phyloP scores from a whole-genome alignment of 2,329 filamentous ascomycete genomes.

The Pyricularia pennisetigena region DNA sequence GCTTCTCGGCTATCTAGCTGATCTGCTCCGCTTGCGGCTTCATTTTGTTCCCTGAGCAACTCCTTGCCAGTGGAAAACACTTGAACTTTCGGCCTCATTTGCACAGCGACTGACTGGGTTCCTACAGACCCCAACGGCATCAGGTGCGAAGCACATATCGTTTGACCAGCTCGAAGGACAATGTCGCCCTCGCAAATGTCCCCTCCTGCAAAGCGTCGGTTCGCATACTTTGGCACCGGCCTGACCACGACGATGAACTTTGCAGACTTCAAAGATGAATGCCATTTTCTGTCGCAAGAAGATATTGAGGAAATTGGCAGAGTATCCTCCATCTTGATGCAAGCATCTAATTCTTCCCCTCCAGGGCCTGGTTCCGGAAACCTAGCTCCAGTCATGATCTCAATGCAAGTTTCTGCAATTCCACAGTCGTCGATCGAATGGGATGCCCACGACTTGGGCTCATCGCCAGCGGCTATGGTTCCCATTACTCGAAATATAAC shows the following conservation, averaged over 20 bases:
- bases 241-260: background rate
- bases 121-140: background rate
- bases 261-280: background rate
- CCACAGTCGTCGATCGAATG: background rate
- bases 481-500: background rate
- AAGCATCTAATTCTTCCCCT: slow-evolving; percentile 6
- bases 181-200: background rate
- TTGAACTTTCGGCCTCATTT: background rate
- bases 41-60: background rate
- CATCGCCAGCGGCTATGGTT: background rate
- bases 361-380: slow-evolving; percentile 11
- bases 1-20: background rate
- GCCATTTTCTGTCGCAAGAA: background rate
- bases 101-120: background rate
- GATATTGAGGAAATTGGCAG: background rate
- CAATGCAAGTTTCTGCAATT: slow-evolving; percentile 12
- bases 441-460: background rate
- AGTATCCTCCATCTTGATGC: background rate
- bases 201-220: background rate
- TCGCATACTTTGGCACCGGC: background rate
- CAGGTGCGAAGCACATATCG: background rate
- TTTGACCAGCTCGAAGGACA: background rate
- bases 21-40: background rate
- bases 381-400: slow-evolving; percentile 20
- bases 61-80: background rate